A percentile compares a stretch with the other conserved stretches of the same genome.
Conservation (phyloP, 306 rosid species). For the Myrica gale region DNA sequence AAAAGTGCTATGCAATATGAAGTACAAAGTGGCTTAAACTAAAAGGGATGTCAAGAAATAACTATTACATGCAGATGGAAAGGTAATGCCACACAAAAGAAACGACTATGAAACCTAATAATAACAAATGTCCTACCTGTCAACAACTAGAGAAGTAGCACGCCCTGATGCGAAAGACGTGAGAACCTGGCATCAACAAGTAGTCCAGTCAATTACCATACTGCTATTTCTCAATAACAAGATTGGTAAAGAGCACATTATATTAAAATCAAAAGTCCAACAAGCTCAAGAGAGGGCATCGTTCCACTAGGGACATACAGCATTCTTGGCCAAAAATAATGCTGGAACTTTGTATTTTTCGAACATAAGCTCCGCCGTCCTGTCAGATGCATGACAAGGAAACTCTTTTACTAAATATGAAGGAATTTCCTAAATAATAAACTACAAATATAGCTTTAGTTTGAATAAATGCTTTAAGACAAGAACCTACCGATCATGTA, state of each 20-base stretch:
- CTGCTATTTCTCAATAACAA: background rate
- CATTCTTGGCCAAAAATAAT: conserved; percentile 93
- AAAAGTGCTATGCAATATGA: background rate
- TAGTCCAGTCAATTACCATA: conserved; percentile 16
- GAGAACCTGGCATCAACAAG: conserved; percentile 61
- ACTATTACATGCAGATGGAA: background rate
- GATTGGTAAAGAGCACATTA: conserved; percentile 18
- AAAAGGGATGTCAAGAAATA: background rate
- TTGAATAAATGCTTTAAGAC: background rate
- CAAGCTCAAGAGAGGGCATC: conserved; percentile 24
- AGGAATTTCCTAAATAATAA: background rate
- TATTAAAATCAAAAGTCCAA: conserved; percentile 12
- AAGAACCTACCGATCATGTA: background rate
- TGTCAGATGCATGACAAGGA: conserved; percentile 43
- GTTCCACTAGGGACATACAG: conserved; percentile 51
- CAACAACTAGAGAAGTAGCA: conserved; percentile 95
- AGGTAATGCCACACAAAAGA: conserved; percentile 1
- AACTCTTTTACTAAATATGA: conserved; percentile 17
- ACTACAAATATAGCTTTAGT: background rate
- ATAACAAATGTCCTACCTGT: conserved; percentile 54
- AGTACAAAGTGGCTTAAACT: background rate
- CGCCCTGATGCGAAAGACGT: conserved; percentile 99
- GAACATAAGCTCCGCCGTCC: conserved; percentile 95
- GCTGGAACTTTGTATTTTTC: conserved; percentile 98
- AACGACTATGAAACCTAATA: conserved; percentile 16